Percentiles rank a stretch among this genome's conserved stretches.
Conservation (phyloP, 1,284 basidiomycete genomes). For the Puccinia novopanici region DNA sequence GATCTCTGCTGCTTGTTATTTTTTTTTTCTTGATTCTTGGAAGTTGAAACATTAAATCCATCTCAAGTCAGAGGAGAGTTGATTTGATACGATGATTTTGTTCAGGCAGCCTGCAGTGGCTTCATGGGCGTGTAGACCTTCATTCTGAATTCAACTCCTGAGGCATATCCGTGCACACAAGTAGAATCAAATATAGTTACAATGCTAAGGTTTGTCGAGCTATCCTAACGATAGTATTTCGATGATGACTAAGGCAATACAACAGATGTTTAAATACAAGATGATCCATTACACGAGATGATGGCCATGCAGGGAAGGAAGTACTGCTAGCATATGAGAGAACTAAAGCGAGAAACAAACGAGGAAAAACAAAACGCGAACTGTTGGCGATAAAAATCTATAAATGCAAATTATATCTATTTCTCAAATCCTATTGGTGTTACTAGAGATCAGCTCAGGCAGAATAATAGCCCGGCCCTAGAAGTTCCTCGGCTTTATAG, state of each 20-base stretch:
- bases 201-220: not conserved
- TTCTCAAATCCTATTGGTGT: not conserved
- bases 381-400: not conserved
- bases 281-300: not conserved
- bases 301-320: not conserved
- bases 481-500: slow-evolving; percentile 47
- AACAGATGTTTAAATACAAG: not conserved
- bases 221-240: not conserved
- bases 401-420: not conserved
- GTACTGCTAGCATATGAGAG: not conserved
- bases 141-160: not conserved
- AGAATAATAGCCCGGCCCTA: slow-evolving; percentile 24
- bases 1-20: no score
- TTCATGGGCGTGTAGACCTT: not conserved
- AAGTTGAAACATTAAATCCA: not conserved
- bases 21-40: not conserved
- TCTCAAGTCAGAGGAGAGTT: not conserved
- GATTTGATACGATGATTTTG: no score
- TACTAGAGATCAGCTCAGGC: not conserved
- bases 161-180: not conserved
- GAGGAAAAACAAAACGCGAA: not conserved
- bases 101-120: not conserved
- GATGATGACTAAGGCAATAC: not conserved
- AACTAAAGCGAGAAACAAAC: no score
- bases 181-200: not conserved